Conservation (phyloP, 1,284 basidiomycete species). For the Sanghuangporus weigelae region DNA sequence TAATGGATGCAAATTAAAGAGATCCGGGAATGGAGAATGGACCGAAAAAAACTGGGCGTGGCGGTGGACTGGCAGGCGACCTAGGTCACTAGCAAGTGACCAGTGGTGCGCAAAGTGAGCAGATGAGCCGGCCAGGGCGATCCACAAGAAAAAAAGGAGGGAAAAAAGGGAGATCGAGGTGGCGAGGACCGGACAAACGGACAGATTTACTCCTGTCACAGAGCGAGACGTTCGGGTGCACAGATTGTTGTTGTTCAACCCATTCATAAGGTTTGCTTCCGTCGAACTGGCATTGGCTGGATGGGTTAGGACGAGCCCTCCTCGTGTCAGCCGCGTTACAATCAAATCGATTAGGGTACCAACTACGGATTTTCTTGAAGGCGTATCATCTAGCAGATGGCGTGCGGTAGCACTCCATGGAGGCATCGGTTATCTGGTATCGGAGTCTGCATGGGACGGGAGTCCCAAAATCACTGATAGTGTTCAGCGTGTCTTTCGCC, state of each 20-base stretch:
- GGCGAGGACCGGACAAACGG: slow-evolving; percentile 5
- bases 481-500: neutral
- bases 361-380: neutral
- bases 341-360: slow-evolving; percentile 6
- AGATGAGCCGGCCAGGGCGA: slow-evolving; percentile 1
- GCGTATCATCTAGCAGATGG: neutral
- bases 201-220: slow-evolving; percentile 6
- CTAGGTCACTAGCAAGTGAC: slow-evolving; percentile 8
- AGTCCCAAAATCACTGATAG: slow-evolving; percentile 6
- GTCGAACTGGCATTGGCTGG: slow-evolving; percentile 15
- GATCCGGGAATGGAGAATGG: neutral
- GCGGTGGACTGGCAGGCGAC: slow-evolving; percentile 1
- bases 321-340: slow-evolving; percentile 7
- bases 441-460: neutral
- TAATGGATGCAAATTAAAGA: slow-evolving; percentile 12
- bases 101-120: neutral
- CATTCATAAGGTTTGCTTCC: slow-evolving; percentile 19
- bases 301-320: slow-evolving; percentile 1
- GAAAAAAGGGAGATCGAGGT: slow-evolving; percentile 11
- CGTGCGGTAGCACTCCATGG: neutral
- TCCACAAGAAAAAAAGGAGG: neutral
- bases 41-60: slow-evolving; percentile 12
- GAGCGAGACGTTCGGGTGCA: slow-evolving; percentile 7
- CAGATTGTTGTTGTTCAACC: slow-evolving; percentile 7
- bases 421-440: neutral